A percentile compares a stretch with the other conserved stretches of the same genome.
phyloP scores from a whole-genome alignment of 1,284 basidiomycete genomes.

The Acaromyces ingoldii region DNA sequence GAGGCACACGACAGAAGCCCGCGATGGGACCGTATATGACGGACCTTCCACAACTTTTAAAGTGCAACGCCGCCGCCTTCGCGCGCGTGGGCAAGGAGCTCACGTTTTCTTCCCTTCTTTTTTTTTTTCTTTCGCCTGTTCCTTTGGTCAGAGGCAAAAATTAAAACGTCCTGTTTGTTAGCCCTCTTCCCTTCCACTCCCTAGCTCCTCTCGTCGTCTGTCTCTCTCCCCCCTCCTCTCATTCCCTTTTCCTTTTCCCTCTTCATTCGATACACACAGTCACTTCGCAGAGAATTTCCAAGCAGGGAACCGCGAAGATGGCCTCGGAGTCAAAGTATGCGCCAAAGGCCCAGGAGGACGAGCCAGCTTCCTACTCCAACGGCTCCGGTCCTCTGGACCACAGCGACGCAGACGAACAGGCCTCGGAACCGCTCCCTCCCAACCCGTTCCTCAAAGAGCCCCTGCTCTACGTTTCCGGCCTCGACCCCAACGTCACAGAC shows the following conservation, averaged over 20 bases:
- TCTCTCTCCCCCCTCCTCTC: too few relatives aligned
- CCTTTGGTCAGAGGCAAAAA: not conserved
- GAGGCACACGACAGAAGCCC: too few relatives aligned
- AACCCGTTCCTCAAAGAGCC: conserved; percentile 29
- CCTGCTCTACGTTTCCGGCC: conserved; percentile 28
- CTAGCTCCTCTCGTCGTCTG: too few relatives aligned
- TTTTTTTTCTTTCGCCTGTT: not conserved
- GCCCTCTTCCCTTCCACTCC: too few relatives aligned
- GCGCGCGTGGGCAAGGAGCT: not conserved
- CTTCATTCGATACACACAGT: not conserved
- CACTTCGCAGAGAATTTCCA: too few relatives aligned
- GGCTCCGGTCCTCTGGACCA: not conserved
- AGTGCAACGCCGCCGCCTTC: not conserved
- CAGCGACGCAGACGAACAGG: not conserved
- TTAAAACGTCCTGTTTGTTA: too few relatives aligned
- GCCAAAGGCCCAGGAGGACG: not conserved
- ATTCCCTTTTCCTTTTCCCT: not conserved
- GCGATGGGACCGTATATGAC: too few relatives aligned
- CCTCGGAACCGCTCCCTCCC: conserved; percentile 5
- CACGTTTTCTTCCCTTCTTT: too few relatives aligned
- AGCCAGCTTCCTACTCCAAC: not conserved
- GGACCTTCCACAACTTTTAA: too few relatives aligned
- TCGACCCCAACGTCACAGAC: conserved; percentile 28
- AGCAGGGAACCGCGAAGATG: not conserved
- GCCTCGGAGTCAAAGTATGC: conserved; percentile 4